Percentiles rank a stretch among this genome's conserved stretches.
phyloP scores from a whole-genome alignment of 805 yeast genomes.

The Candida chilensis region DNA sequence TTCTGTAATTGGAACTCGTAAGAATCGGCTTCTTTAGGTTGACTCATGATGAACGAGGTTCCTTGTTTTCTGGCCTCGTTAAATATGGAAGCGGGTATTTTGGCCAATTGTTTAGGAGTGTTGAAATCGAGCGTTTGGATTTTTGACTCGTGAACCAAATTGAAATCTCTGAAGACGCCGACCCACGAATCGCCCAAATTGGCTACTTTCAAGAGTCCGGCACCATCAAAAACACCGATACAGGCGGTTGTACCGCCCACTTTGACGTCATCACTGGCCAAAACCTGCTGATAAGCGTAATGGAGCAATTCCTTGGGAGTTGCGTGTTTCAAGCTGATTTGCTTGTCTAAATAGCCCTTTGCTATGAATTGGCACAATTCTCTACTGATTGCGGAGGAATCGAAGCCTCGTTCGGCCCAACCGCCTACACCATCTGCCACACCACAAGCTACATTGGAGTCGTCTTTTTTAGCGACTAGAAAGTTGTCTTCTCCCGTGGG shows the following conservation, averaged over 20 bases:
- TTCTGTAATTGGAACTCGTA: constrained; percentile 56
- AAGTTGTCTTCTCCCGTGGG: constrained; percentile 76
- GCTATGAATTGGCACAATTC: constrained; percentile 60
- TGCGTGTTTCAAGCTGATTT: constrained; percentile 3
- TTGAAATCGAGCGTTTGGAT: constrained; percentile 84
- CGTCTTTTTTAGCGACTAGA: constrained; percentile 36
- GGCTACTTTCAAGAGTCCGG: constrained; percentile 50
- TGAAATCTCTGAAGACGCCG: constrained; percentile 65
- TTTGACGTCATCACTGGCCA: constrained; percentile 47
- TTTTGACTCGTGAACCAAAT: constrained; percentile 54
- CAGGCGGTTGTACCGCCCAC: constrained; percentile 96
- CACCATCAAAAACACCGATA: constrained; percentile 58
- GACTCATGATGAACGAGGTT: constrained; percentile 59
- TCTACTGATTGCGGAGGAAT: constrained; percentile 79
- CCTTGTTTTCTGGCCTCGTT: constrained; percentile 45
- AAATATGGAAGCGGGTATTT: constrained; percentile 59
- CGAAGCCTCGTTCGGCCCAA: constrained; percentile 88
- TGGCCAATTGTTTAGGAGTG: constrained; percentile 86
- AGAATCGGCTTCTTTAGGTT: constrained; percentile 60
- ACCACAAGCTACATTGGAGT: constrained; percentile 49
- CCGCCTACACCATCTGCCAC: constrained; percentile 98
- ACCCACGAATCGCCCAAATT: constrained; percentile 96
- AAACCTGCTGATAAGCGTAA: constrained; percentile 46
- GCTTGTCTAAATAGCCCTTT: constrained; percentile 16
- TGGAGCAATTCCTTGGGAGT: constrained; percentile 42